Evolutionary conservation across 2,329 filamentous ascomycete species (phyloP).

Genomic region (Colletotrichum sidae): DNA sequence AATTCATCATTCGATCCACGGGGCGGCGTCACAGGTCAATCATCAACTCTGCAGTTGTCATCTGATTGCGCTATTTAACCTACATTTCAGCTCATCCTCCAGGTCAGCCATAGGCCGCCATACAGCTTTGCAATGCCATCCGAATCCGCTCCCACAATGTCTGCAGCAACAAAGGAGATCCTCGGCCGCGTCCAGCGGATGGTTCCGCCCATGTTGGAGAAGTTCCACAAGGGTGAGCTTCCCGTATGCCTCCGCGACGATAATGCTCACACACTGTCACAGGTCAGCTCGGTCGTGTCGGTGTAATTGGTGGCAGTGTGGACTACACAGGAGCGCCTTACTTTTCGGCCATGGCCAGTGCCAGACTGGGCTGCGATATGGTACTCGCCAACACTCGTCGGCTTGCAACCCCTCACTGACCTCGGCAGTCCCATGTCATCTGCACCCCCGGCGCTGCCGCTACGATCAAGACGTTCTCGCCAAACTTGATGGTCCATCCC

Average conservation of each 20-base stretch:
- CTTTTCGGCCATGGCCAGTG: conserved; percentile 97
- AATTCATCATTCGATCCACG: not conserved
- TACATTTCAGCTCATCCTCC: not conserved
- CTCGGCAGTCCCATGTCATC: conserved; percentile 84
- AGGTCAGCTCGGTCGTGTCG: conserved; percentile 93
- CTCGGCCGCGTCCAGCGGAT: conserved; percentile 87
- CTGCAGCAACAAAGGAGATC: conserved; percentile 77
- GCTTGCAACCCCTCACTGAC: not conserved
- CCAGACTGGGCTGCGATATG: conserved; percentile 90
- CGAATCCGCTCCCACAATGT: conserved; percentile 62
- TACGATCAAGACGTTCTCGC: conserved; percentile 98
- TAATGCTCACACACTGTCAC: conserved; percentile 6
- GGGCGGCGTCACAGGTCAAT: not conserved
- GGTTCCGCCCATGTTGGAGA: conserved; percentile 93
- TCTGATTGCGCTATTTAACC: conserved; percentile 3
- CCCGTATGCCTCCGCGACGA: conserved; percentile 1
- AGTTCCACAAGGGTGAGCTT: conserved; percentile 89
- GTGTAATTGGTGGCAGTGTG: conserved; percentile 92
- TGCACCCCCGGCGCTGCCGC: conserved; percentile 88
- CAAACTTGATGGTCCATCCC: conserved; percentile 98
- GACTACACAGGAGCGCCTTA: conserved; percentile 98
- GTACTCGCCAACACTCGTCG: conserved; percentile 56
- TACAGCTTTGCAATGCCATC: conserved; percentile 28
- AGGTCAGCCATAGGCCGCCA: not conserved
- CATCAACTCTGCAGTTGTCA: not conserved